Base-by-base conservation (phyloP, 495 filamentous ascomycete species). In the Pseudevernia furfuracea region DNA sequence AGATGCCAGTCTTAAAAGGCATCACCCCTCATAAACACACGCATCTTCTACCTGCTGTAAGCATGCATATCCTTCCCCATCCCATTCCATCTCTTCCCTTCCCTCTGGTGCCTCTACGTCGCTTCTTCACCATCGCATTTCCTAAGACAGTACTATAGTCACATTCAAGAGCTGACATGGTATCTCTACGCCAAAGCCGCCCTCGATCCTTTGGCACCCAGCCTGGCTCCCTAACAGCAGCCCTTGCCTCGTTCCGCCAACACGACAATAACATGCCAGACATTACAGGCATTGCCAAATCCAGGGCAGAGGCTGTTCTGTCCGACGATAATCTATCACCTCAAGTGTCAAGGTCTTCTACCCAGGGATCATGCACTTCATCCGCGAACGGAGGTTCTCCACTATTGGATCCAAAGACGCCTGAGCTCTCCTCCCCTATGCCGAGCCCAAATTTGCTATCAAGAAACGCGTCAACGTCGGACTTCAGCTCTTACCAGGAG, bases 401-500 rank as follows among this genome's bases (percentile, higher is more conserved):
- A 6, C 39, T 61, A n/a, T 17, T 49, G 30, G 58, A 58, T n/a
- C 41, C 55, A 36, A 70, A 71, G 58, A 67, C 69, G 19, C 68
- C 71, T n/a, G 62, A 62, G 37, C 39, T 61, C 15, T 74, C 83
- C 44, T 79, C 74, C 8, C 70, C 75, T 4, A 75, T 79, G 55
- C 81, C 80, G 66, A 81, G 81, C 12, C 72, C 77, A 56, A 66
- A 41, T 38, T 38, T 65, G 9, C 77, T 89, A 38, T 92, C 90
- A 37, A 83, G 89, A 49, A 84, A 84, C 67, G 77, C 80, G 14
- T 95, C 90, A 38, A 91, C 92, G 71, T 90, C 88, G 34, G 84
- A 82, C 57, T 88, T 86, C 71, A 89, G 86, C 74, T 85, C 86
- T 12, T 90, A 87, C 66, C 89, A 91, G 62, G 91, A 97, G 71